Conservation (phyloP, 2,329 filamentous ascomycete genomes). For the Cordyceps pruinosa region DNA sequence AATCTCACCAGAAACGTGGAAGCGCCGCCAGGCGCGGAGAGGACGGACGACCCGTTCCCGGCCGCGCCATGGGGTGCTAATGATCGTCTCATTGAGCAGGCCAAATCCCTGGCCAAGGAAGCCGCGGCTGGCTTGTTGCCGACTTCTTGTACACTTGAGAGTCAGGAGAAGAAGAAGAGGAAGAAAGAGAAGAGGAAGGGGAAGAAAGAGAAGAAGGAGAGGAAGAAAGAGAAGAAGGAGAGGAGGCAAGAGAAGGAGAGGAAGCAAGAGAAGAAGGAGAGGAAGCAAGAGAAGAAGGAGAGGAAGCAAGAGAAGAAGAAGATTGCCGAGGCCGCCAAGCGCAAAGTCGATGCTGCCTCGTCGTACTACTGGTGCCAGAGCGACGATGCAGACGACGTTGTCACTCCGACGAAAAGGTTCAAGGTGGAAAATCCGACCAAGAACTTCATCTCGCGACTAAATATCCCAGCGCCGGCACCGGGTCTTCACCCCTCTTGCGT, state of each 20-base stretch:
- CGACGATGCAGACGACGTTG: neutral
- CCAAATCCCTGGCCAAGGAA: constrained; percentile 23
- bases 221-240: neutral
- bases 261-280: neutral
- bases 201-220: neutral
- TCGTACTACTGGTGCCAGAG: constrained; percentile 7
- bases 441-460: neutral
- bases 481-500: neutral
- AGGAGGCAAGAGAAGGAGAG: neutral
- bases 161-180: neutral
- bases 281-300: neutral
- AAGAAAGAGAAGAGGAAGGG: neutral
- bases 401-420: neutral
- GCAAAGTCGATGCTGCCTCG: neutral
- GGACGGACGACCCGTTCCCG: too few species aligned
- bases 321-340: neutral
- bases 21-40: neutral
- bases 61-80: constrained; percentile 1
- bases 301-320: neutral
- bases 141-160: neutral
- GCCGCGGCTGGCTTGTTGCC: constrained; percentile 13
- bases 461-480: neutral
- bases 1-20: too few species aligned
- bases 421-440: neutral
- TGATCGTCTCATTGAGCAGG: constrained; percentile 23